Base-by-base conservation (phyloP, 805 yeast species). In the Wickerhamiella sorbophila region DNA sequence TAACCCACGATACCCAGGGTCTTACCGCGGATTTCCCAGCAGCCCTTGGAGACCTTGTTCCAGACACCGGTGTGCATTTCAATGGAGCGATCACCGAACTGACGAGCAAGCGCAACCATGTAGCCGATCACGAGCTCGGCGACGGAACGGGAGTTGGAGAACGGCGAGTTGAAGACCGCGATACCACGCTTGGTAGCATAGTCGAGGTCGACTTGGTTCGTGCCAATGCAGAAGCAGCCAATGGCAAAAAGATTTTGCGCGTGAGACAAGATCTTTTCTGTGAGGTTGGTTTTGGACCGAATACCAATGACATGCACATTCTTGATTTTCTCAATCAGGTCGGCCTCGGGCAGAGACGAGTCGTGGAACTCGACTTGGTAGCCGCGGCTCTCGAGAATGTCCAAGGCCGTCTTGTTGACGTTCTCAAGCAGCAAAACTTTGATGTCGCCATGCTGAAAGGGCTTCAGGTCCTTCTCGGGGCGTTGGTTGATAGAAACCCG, bases 21-120 rank as follows among this genome's bases (percentile, higher is more conserved):
- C 66, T 91, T 91, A 52, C 98, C 98, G 69, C 98, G 82, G 53
- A 91, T 87, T 68, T 91, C 98, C 97, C 97, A 91, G 69, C 98
- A 91, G 64, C 75, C 86, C 52, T 84, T 72, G 56, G 82, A 71
- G 54, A 88, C 96, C 69, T 91, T 91, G 71, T 91, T 91, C 98
- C 98, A 91, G 48, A 88, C 78, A 51, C 96, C 96, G 42, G 88
- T 74, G 70, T 88, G 98, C 70, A 91, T 61, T 70, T 91, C 98
- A 51, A 80, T 79, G 29, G 95, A 84, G 66, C 98, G 79, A 64
- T 91, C 98, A 57, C 96, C 95, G 48, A 88, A 65, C 69, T 91
- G 98, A 70, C 98, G 80, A 22, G 98, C 94, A 57, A 91, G 71
- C 37, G 91, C 70, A 60, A 91, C 85, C 59, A 91, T 77, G 68